Conservation (phyloP, 108 stramenopile genomes). For the Skeletonema marinoi region DNA sequence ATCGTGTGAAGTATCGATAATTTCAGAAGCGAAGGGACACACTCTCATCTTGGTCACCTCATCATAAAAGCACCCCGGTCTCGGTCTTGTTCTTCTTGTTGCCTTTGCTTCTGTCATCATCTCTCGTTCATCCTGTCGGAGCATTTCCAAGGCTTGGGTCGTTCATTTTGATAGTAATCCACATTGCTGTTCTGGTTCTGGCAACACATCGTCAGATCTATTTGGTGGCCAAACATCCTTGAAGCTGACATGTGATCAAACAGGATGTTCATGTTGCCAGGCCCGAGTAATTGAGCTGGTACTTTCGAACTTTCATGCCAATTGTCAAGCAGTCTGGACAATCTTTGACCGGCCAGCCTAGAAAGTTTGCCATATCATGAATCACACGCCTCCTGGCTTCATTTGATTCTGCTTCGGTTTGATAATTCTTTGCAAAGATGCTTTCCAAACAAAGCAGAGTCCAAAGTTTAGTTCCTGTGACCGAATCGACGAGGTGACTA, state of each 20-base stretch:
- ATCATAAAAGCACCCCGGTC: no score
- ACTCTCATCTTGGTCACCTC: no score
- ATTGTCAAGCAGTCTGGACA: conserved; percentile 21
- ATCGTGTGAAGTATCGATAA: no score
- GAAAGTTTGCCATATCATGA: no score
- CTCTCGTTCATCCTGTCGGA: no score
- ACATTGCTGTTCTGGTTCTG: conserved; percentile 16
- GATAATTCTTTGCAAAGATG: conserved; percentile 30
- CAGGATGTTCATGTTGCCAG: conserved; percentile 3
- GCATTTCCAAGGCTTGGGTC: background rate
- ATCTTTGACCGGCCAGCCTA: no score
- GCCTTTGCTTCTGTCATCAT: no score
- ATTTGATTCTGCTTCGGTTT: conserved; percentile 1
- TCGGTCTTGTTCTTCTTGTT: no score
- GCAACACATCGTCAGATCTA: background rate
- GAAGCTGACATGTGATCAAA: conserved; percentile 22
- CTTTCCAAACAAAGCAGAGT: conserved; percentile 32
- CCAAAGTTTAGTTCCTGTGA: conserved; percentile 19
- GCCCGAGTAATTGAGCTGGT: conserved; percentile 7
- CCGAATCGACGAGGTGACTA: conserved; percentile 9
- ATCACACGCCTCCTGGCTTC: conserved; percentile 9
- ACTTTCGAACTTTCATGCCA: conserved; percentile 43
- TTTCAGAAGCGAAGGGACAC: no score
- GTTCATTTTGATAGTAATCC: background rate
- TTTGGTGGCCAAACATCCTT: conserved; percentile 31